Base-by-base conservation (phyloP, 257 asterid species). In the Scutellaria galericulata region DNA sequence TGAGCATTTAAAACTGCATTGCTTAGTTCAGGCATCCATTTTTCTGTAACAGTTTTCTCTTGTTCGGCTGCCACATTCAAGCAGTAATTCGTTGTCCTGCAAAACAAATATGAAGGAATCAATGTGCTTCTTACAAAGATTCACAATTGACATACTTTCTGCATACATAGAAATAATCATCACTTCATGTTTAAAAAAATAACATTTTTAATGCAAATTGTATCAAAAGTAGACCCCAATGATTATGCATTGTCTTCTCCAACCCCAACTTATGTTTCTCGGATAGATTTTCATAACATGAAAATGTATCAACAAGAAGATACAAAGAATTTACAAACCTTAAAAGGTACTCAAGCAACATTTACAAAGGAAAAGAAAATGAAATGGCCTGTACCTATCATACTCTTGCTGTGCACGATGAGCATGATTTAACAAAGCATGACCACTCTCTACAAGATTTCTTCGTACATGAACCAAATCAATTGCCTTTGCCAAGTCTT, bases 371-470 rank as follows among this genome's bases (percentile, higher is more conserved):
- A 31, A 64, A 69, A 75, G 58, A 12, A 64, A 48, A 55, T 31
- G 71, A 62, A 71, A 71, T 46, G 64, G 35, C 3, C 0, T 44
- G 63, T 86, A 95, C 99, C 99, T 85, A 53, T 95, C 98, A 78
- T 92, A 95, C 74, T 92, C 98, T 78, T 92, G 96, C 39, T 85
- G 94, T 51, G 88, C 96, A 75, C 90, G 97, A 75, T 92, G 96
- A 70, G 98, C 99, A 63, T 92, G 97, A 82, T 79, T 87, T 76
- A 94, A 83, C 87, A 91, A 83, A 62, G 95, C 88, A 89, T 87
- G 96, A 53, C 96, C 97, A 68, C 97, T 95, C 77, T 90, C 98
- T 73, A 95, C 95, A 59, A 95, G 96, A 85, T 92, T 88, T 66
- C 94, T 84, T 52, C 97, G 86, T 82, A 89, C 82, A 75, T 95